Evolutionary conservation across 768 basidiomycete genomes (phyloP).

Genomic region (Boletus reticuloceps): DNA sequence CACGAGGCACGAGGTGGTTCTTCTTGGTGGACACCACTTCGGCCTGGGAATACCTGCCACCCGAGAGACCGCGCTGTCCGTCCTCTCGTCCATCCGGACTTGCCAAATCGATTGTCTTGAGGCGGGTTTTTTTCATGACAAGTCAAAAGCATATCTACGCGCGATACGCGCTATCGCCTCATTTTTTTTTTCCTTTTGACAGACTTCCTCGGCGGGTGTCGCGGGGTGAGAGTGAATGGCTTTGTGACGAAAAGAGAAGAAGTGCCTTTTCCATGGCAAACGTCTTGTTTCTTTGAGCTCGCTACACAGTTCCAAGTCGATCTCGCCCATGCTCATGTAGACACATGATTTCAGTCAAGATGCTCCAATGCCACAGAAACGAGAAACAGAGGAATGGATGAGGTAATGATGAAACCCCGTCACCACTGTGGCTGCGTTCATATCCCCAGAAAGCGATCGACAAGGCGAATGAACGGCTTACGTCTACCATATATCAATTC

Average conservation of each 20-base stretch:
- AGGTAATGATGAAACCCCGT: slow-evolving; percentile 32
- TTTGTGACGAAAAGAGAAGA: neutral
- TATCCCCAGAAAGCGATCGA: slow-evolving; percentile 24
- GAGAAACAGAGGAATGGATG: slow-evolving; percentile 17
- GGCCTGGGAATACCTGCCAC: slow-evolving; percentile 16
- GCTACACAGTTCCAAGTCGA: neutral
- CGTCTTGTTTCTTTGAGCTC: neutral
- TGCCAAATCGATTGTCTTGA: slow-evolving; percentile 11
- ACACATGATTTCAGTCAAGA: neutral
- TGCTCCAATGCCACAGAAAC: slow-evolving; percentile 28
- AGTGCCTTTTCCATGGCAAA: neutral
- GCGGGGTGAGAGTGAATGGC: neutral
- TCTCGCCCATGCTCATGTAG: too few relatives aligned
- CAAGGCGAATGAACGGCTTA: slow-evolving; percentile 1
- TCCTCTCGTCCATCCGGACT: slow-evolving; percentile 3
- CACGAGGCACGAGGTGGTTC: slow-evolving; percentile 16
- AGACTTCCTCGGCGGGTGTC: neutral
- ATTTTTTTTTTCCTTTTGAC: neutral
- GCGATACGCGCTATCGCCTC: slow-evolving; percentile 23
- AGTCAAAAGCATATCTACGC: neutral
- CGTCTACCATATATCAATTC: slow-evolving; percentile 4
- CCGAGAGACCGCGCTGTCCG: slow-evolving; percentile 3
- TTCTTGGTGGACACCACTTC: slow-evolving; percentile 14
- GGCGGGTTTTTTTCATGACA: slow-evolving; percentile 1
- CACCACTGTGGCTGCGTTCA: slow-evolving; percentile 8